These are phyloP conservation scores for Kwoniella sp. DNA, from an alignment of 768 basidiomycete species.

Conservation along the genomic window DNA sequence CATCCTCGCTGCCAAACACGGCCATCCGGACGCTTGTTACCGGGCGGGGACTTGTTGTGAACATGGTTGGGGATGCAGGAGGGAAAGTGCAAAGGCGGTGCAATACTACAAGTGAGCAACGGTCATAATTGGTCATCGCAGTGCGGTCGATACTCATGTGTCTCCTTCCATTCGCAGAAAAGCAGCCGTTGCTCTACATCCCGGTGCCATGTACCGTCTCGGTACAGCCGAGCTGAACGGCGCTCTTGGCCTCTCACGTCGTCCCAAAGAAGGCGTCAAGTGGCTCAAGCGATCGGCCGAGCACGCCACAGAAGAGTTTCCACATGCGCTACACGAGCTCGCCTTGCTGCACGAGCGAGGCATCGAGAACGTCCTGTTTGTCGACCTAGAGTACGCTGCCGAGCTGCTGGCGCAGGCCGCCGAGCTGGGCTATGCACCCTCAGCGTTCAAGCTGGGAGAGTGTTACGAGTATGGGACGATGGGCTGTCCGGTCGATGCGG, in stretches of 20 bases:
- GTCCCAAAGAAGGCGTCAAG: constrained; percentile 93
- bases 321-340: constrained; percentile 90
- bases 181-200: constrained; percentile 83
- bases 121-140: no score
- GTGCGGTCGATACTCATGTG: background rate
- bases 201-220: constrained; percentile 92
- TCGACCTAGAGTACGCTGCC: constrained; percentile 90
- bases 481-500: constrained; percentile 95
- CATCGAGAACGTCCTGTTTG: constrained; percentile 95
- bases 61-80: constrained; percentile 95
- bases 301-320: constrained; percentile 79
- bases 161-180: constrained; percentile 54
- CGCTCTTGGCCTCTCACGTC: constrained; percentile 76
- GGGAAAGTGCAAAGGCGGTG: constrained; percentile 84
- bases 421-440: constrained; percentile 93
- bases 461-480: constrained; percentile 99
- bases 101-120: constrained; percentile 66
- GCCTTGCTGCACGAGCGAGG: constrained; percentile 93
- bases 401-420: constrained; percentile 92
- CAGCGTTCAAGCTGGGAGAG: constrained; percentile 90
- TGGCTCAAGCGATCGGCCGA: constrained; percentile 98
- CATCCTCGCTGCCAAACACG: constrained; percentile 91
- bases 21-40: constrained; percentile 90
- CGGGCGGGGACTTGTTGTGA: constrained; percentile 96
- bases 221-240: constrained; percentile 96